phyloP scores from a whole-genome alignment of 768 basidiomycete species.

The Tulasnella sp. region DNA sequence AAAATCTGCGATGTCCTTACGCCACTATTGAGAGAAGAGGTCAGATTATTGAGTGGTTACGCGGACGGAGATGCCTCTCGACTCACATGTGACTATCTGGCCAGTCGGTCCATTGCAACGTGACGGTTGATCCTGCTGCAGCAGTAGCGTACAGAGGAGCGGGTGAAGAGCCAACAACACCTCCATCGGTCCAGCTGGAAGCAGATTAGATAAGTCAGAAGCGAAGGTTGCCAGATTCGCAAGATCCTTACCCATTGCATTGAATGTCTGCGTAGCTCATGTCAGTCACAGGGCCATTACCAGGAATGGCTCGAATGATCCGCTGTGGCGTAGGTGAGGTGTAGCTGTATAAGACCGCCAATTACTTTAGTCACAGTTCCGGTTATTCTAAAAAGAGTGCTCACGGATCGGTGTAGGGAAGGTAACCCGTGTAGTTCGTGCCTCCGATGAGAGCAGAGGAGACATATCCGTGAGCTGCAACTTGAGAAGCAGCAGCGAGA shows the following conservation, averaged over 20 bases:
- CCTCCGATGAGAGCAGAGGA: conserved; percentile 28
- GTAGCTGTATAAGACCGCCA: conserved; percentile 15
- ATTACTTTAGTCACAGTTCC: conserved; percentile 20
- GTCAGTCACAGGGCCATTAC: conserved; percentile 31
- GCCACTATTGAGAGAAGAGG: background rate
- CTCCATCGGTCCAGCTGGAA: conserved; percentile 18
- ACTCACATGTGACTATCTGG: conserved; percentile 20
- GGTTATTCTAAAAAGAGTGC: background rate
- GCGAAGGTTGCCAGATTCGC: background rate
- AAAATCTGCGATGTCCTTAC: background rate
- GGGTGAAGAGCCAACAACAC: conserved; percentile 27
- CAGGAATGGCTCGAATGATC: conserved; percentile 34
- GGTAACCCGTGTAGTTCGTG: conserved; percentile 29
- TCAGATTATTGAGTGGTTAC: background rate
- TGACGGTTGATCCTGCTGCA: conserved; percentile 31
- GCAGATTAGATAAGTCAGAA: background rate
- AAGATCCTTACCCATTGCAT: conserved; percentile 21
- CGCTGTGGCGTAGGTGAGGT: conserved; percentile 28
- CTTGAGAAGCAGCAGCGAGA: conserved; percentile 14
- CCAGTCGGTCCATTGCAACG: conserved; percentile 33
- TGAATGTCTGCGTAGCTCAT: conserved; percentile 30
- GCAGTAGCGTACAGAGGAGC: conserved; percentile 32
- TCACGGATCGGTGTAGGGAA: conserved; percentile 24
- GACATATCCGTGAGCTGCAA: conserved; percentile 32
- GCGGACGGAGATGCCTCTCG: background rate